Evolutionary conservation across 805 yeast species (phyloP).

Genomic region (Wickerhamia fluorescens): DNA sequence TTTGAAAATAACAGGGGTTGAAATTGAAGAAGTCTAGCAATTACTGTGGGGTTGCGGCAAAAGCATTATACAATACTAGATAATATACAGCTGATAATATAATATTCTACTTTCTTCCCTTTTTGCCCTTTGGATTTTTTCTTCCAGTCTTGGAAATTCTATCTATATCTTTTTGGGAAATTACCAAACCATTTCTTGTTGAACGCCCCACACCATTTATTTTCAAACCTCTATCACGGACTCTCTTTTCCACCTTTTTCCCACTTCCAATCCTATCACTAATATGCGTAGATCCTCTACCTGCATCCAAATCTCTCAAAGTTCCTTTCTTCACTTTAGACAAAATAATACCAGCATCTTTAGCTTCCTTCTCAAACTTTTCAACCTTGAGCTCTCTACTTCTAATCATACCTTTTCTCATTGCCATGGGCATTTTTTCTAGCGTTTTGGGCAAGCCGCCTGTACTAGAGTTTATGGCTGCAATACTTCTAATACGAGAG

Average conservation of each 20-base stretch:
- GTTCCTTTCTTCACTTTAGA: constrained; percentile 65
- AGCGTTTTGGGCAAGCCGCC: constrained; percentile 41
- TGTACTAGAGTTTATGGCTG: constrained; percentile 34
- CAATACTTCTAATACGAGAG: constrained; percentile 43
- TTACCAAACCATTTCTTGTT: constrained; percentile 71
- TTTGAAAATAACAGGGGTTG: constrained; percentile 21
- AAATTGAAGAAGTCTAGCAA: no score
- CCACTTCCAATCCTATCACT: constrained; percentile 48
- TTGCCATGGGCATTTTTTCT: constrained; percentile 82
- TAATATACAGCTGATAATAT: no score
- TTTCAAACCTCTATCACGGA: constrained; percentile 72
- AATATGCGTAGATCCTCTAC: constrained; percentile 45
- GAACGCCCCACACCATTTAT: constrained; percentile 69
- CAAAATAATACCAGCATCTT: constrained; percentile 84
- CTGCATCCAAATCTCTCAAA: constrained; percentile 48
- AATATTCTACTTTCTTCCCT: no score
- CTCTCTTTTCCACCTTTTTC: constrained; percentile 27
- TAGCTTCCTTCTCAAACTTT: constrained; percentile 69
- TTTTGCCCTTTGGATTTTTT: constrained; percentile 6
- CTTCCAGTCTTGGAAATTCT: constrained; percentile 20
- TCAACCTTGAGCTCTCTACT: constrained; percentile 45
- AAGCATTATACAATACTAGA: no score
- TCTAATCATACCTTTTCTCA: constrained; percentile 77
- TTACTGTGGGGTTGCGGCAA: no score
- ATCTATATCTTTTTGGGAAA: constrained; percentile 62